These are phyloP conservation scores for Pythium dissotocum DNA, from an alignment of 352 stramenopile species.

Conservation along the genomic window DNA sequence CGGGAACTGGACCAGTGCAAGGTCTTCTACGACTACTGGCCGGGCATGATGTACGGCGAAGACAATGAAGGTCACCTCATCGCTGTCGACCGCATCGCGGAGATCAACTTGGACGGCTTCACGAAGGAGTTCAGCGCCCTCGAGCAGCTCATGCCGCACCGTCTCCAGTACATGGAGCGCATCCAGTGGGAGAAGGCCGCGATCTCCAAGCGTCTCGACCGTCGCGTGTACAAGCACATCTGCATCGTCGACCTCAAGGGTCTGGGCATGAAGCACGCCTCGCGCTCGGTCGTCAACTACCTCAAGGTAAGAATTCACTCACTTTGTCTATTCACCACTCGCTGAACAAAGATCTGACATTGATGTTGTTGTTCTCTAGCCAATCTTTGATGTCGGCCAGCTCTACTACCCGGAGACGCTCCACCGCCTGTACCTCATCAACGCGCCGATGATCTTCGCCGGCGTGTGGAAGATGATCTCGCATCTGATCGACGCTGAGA, in stretches of 20 bases:
- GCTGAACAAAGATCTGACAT: background rate
- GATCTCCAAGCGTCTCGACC: conserved; percentile 60
- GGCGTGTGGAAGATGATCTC: conserved; percentile 83
- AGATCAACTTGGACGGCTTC: conserved; percentile 67
- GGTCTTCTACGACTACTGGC: conserved; percentile 71
- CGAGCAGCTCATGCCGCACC: conserved; percentile 61
- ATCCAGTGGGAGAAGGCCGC: conserved; percentile 77
- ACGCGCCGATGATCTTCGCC: conserved; percentile 82
- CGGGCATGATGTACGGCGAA: conserved; percentile 62
- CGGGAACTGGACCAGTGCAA: conserved; percentile 56
- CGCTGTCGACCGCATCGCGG: conserved; percentile 59
- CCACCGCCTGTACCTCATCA: conserved; percentile 77
- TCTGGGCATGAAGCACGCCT: conserved; percentile 67
- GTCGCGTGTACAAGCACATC: conserved; percentile 83
- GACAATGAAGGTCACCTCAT: conserved; percentile 75
- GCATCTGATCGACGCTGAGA: conserved; percentile 66
- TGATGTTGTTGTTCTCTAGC: conserved; percentile 29
- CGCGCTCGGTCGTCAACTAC: conserved; percentile 53
- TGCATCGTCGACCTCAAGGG: conserved; percentile 79
- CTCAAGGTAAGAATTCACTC: conserved; percentile 47
- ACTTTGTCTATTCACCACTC: no score
- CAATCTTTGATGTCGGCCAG: conserved; percentile 79
- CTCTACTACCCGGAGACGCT: conserved; percentile 84
- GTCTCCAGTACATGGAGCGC: conserved; percentile 77
- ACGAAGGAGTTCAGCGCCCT: conserved; percentile 57